Base-by-base conservation (phyloP, 1,284 basidiomycete genomes). In the Neotropicomus parvogracilis region DNA sequence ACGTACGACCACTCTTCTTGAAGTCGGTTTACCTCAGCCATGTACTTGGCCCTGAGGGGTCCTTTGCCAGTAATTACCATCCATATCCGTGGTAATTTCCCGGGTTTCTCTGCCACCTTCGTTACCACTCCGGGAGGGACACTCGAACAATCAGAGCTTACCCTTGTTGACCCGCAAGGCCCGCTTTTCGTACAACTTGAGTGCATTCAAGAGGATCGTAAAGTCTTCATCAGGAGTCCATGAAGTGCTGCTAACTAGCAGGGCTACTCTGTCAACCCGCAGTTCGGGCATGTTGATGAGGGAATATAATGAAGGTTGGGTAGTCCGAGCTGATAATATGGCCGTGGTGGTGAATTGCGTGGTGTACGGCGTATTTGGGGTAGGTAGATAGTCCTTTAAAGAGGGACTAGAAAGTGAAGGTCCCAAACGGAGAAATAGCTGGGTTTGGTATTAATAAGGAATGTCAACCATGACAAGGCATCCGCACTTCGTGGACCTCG, bases 151-250 rank as follows among this genome's bases (percentile, higher is more conserved):
- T 26, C 13, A 33, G 12, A 12, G 1, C 49, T 6, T 39, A 60
- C 59, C 50, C 47, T 44, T 46, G 32, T 67, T 65, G 28, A 69
- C 55, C 27, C 65, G 63, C 27, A 62, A 54, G 12, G 85, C 92
- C 49, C 72, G 75, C 32, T 61, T 54, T 58, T 97, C 85, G 64
- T 95, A 97, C 21, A 73, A 44, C 7, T 63, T 62, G 34, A 97
- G 70, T 8, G 91, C 91, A 13, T 79, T 73, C 13, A 97, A 68
- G 6, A 99, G 78, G 36, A 97, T 78, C 3, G 78, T 73, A 56
- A 99, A 98, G 66, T 99, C 94, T 68, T 99, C 97, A 63, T 99
- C 97, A 7, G 91, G 84, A 0, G 97, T 99, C 95, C 97, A 99
- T 10, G 89, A 93, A 0, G 97, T 99, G 57, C 91, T 92, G 21